Evolutionary conservation across 2,329 filamentous ascomycete genomes (phyloP), one percentile per base, ranked within the genome.

Genomic region (Corynespora cassiicola): DNA sequence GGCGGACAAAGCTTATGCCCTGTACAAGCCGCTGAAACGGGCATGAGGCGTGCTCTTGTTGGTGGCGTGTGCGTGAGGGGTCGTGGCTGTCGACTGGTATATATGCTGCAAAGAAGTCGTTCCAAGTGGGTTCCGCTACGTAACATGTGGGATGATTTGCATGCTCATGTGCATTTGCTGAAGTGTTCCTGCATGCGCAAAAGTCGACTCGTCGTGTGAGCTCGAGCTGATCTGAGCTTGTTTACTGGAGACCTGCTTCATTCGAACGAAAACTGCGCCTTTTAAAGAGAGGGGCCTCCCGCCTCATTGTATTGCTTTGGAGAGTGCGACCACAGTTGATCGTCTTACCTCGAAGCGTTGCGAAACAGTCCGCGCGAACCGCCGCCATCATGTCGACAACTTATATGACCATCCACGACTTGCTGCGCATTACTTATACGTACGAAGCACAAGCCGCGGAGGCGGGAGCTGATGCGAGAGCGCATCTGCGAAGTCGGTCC

Each of bases 391-490:
- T 65, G 62, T 64, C 62, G 43, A 65, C 62, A 5, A 56, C 43
- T n/a, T 54, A 54, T 37, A 39, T 65, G 4, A 53, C 59, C 7
- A 42, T 65, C 27, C 50, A 64, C 46, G 62, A 65, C 27, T 42
- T 65, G 7, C 52, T 65, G 11, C 62, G 62, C 45, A 63, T 65
- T 40, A 63, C 62, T 14, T 63, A 63, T 33, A 58, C 53, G 1
- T 65, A 65, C 35, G 62, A 65, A 39, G 47, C 54, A n/a, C 52
- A 49, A 29, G 54, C 54, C 7, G 27, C 53, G 8, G 50, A 55
- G 31, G 46, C 44, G 21, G 45, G 51, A 31, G 47, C 48, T 31
- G n/a, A n/a, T n/a, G n/a, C n/a, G n/a, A n/a, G n/a, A n/a, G n/a
- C n/a, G n/a, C n/a, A n/a, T n/a, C n/a, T n/a, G 11, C 36, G 54